phyloP scores from a whole-genome alignment of 768 basidiomycete genomes.

The Boletus vinaceobasis region DNA sequence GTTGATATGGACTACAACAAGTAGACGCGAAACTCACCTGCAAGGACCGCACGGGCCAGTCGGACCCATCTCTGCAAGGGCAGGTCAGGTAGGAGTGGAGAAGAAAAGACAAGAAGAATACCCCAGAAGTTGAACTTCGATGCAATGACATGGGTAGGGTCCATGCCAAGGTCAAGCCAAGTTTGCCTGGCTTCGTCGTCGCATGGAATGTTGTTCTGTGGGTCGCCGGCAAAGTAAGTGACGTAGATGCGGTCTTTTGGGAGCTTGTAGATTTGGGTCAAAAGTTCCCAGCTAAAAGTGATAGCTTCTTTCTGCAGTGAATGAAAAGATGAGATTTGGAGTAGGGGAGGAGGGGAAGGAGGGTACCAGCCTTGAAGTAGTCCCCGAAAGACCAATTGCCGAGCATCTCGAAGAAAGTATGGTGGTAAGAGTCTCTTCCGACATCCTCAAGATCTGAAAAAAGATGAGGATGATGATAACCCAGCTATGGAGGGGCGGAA shows the following conservation, averaged over 20 bases:
- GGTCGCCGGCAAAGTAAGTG: constrained; percentile 96
- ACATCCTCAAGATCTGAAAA: constrained; percentile 92
- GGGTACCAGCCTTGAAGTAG: constrained; percentile 84
- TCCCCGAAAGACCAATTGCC: constrained; percentile 99
- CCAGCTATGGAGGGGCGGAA: constrained; percentile 28
- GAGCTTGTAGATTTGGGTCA: constrained; percentile 85
- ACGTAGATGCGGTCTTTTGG: constrained; percentile 92
- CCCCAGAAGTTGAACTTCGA: constrained; percentile 99
- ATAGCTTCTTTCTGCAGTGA: constrained; percentile 82
- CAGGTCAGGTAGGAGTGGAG: neutral
- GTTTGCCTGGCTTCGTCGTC: constrained; percentile 85
- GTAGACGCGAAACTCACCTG: constrained; percentile 45
- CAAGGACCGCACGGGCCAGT: constrained; percentile 98
- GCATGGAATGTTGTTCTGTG: constrained; percentile 76
- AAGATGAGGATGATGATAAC: constrained; percentile 1
- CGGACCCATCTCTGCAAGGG: constrained; percentile 87
- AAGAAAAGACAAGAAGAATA: constrained; percentile 34
- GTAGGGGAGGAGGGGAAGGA: neutral
- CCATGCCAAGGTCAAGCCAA: constrained; percentile 87
- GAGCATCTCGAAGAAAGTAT: constrained; percentile 99
- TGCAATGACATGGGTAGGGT: constrained; percentile 87
- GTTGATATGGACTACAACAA: neutral
- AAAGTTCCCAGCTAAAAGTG: constrained; percentile 87
- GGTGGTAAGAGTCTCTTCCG: constrained; percentile 97
- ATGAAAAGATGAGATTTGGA: constrained; percentile 4